Base-by-base conservation (phyloP, 129 eudicot genomes). In the Tanacetum coccineum region DNA sequence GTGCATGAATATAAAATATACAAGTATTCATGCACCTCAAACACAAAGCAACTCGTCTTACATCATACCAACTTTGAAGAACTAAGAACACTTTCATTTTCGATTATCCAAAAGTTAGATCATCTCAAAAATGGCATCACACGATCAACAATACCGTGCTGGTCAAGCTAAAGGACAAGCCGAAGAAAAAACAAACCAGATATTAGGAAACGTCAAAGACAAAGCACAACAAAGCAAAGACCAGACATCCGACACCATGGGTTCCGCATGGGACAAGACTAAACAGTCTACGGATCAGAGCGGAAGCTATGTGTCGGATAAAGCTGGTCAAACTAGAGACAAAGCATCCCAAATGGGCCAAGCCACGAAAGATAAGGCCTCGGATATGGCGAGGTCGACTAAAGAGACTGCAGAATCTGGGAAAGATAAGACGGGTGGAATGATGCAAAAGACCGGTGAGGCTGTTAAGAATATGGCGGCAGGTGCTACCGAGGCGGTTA, bases 91-190 rank as follows among this genome's bases (percentile, higher is more conserved):
- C 26, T 36, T 60, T 7, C 3, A 2, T 36, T 14, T n/a, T 17
- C n/a, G 8, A 14, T n/a, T n/a, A n/a, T n/a, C n/a, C n/a, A n/a
- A n/a, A n/a, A n/a, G n/a, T n/a, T n/a, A n/a, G n/a, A n/a, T 55
- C 42, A 36, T 3, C 28, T 28, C 30, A 12, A 57, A 62, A 46
- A 87, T 87, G 91, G 72, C 95, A 19, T 75, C 87, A 15, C 77
- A 76, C 17, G 78, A 78, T 2, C 74, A 65, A 32, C 72, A 78
- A 68, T 82, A 66, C 82, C 62, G 48, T 13, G 91, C 82, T 59
- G 95, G 88, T 20, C 91, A 87, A 80, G 80, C 76, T 74, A 82
- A 85, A 51, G 91, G 95, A 9, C 86, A 69, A 44, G 72, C 88
- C 13, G 74, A 81, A 78, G 91, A 72, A 66, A 85, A 81, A 17